These are phyloP conservation scores for Acanthamoeba royreba DNA, from an alignment of 208 protist species.

Conservation along the genomic window DNA sequence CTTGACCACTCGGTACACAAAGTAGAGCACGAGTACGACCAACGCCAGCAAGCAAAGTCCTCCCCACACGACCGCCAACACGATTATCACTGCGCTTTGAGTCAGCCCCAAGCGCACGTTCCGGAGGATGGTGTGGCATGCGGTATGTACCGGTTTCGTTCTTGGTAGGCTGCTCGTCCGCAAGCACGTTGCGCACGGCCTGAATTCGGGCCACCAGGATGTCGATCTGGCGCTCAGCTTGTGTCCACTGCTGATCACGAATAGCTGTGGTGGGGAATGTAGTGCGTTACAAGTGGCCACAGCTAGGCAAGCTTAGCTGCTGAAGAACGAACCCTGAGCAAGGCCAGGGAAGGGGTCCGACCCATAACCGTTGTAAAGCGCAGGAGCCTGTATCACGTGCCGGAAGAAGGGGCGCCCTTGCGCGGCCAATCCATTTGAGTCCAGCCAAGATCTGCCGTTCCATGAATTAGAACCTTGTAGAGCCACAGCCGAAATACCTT, in stretches of 20 bases:
- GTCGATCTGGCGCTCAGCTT: not conserved
- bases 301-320: not conserved
- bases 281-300: not conserved
- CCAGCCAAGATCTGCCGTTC: not conserved
- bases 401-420: not conserved
- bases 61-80: not conserved
- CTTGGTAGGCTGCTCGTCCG: not conserved
- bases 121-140: not conserved
- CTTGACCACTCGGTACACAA: too few species aligned
- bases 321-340: not conserved
- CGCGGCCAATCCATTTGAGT: not conserved
- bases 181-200: not conserved
- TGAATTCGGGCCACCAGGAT: not conserved
- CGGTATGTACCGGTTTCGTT: not conserved
- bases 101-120: not conserved
- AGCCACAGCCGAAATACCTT: not conserved
- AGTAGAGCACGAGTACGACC: too few species aligned
- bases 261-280: not conserved
- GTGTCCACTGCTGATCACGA: not conserved
- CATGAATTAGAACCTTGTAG: not conserved
- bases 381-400: slow-evolving; percentile 41
- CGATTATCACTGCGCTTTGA: not conserved
- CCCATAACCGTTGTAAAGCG: slow-evolving; percentile 42
- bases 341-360: slow-evolving; percentile 31
- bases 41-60: not conserved